phyloP scores from a whole-genome alignment of 805 yeast genomes.

The Lachancea quebecensis region DNA sequence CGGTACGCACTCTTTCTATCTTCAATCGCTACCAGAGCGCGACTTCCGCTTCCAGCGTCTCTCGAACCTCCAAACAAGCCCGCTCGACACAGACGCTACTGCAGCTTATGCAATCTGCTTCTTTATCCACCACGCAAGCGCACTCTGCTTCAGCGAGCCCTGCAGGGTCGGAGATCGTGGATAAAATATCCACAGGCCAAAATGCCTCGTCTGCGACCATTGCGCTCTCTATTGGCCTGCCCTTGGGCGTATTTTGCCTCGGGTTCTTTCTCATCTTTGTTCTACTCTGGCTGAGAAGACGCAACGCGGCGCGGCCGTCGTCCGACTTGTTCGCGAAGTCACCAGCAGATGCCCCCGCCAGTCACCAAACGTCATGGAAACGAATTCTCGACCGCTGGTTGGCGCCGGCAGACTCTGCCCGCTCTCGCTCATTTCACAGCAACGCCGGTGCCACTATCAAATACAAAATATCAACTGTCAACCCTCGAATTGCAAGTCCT shows the following conservation, averaged over 20 bases:
- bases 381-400: slow-evolving; percentile 1
- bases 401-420: background rate
- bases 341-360: background rate
- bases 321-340: background rate
- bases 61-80: too few relatives aligned
- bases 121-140: background rate
- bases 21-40: slow-evolving; percentile 1
- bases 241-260: slow-evolving; percentile 25
- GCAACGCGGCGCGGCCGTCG: background rate
- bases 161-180: background rate
- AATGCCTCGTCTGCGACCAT: slow-evolving; percentile 13
- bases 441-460: slow-evolving; percentile 2
- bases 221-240: slow-evolving; percentile 29
- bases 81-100: background rate
- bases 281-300: slow-evolving; percentile 11
- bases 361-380: background rate
- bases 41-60: background rate
- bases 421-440: background rate
- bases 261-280: slow-evolving; percentile 17
- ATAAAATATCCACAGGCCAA: slow-evolving; percentile 4
- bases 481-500: background rate
- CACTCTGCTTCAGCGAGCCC: background rate
- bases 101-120: background rate
- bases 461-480: slow-evolving; percentile 2
- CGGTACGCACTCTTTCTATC: slow-evolving; percentile 1